Percentiles rank a stretch among this genome's conserved stretches.
These are phyloP conservation scores for Aspergillus ruber DNA, from an alignment of 2,329 filamentous ascomycete species.

Conservation along the genomic window DNA sequence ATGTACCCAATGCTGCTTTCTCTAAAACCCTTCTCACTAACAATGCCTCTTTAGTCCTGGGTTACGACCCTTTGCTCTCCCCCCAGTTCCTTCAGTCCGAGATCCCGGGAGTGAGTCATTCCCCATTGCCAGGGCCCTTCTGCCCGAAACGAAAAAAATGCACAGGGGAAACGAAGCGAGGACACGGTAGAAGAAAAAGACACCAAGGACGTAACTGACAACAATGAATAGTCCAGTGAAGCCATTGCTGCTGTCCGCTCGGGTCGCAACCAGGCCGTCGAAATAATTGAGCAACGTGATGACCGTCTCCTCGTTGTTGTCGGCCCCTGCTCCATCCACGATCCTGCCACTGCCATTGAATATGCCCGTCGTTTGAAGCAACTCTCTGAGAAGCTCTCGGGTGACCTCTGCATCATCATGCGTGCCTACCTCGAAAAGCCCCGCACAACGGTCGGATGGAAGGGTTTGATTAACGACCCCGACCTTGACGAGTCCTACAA, in stretches of 20 bases:
- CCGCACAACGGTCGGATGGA: slow-evolving; percentile 96
- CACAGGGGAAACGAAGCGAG: neutral
- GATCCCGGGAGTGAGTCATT: slow-evolving; percentile 60
- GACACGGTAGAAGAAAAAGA: slow-evolving; percentile 41
- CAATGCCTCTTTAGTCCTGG: slow-evolving; percentile 59
- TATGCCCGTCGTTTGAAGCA: slow-evolving; percentile 75
- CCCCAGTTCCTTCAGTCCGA: slow-evolving; percentile 81
- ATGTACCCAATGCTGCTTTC: slow-evolving; percentile 10
- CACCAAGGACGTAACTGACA: slow-evolving; percentile 13
- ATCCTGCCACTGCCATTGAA: slow-evolving; percentile 78
- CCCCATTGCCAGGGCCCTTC: slow-evolving; percentile 61
- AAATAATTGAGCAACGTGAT: slow-evolving; percentile 66
- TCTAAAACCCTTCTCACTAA: neutral
- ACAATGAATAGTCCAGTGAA: slow-evolving; percentile 25
- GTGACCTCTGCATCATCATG: slow-evolving; percentile 91
- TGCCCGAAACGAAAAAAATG: slow-evolving; percentile 49
- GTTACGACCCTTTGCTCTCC: slow-evolving; percentile 88
- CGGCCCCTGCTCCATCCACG: slow-evolving; percentile 95
- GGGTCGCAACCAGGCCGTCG: slow-evolving; percentile 52
- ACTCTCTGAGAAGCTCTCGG: slow-evolving; percentile 69
- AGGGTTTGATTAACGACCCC: slow-evolving; percentile 97
- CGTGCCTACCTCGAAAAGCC: slow-evolving; percentile 98
- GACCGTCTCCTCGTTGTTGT: slow-evolving; percentile 91
- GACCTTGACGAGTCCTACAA: slow-evolving; percentile 96
- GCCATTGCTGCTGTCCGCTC: slow-evolving; percentile 39